Base-by-base conservation (phyloP, 192 early-diverging fungal genomes). In the Coemansia javaensis region DNA sequence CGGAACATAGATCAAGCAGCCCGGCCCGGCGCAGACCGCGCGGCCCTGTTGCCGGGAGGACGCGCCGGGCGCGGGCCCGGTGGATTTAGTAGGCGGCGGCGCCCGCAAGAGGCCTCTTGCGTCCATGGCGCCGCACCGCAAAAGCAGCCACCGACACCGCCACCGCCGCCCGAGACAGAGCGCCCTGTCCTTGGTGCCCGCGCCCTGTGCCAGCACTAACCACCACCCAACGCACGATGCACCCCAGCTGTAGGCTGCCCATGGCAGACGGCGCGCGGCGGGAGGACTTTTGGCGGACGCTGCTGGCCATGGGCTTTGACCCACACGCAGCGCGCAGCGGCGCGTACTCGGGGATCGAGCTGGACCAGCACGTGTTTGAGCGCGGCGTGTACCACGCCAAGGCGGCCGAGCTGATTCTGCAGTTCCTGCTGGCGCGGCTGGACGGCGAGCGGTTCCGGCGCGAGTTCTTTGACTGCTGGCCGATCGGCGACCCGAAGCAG, bases 391-490 rank as follows among this genome's bases (percentile, higher is more conserved):
- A 76, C 59, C 80, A 80, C 28, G 65, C 55, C 18, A 77, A 74
- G 21, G 81, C 81, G 0, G 58, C 78, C 7, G 81, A 83, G 53
- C 60, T 83, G 50, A 44, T 81, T 10, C 55, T 83, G 23, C 70
- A 76, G 36, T 83, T 83, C 39, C 40, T 83, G 14, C 50, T 83
- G 20, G 43, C 55, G 12, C 66, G 52, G 4, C 47, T 83, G 24
- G 72, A 81, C 37, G 24, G 37, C 2, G 20, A 8, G 11, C 61
- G 50, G 9, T 47, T 63, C 10, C 47, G 38, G 11, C 72, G 59
- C 21, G 75, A 81, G 32, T 63, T 72, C 28, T 74, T 73, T 35
- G 75, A 68, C 40, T 77, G 75, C 53, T 83, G 79, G 77, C 81
- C 81, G 10, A 66, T 81, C 8, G 57, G 66, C 31, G 79, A 79